Conservation (phyloP, 495 filamentous ascomycete genomes). For the Pseudoneurospora amorphoporcata region DNA sequence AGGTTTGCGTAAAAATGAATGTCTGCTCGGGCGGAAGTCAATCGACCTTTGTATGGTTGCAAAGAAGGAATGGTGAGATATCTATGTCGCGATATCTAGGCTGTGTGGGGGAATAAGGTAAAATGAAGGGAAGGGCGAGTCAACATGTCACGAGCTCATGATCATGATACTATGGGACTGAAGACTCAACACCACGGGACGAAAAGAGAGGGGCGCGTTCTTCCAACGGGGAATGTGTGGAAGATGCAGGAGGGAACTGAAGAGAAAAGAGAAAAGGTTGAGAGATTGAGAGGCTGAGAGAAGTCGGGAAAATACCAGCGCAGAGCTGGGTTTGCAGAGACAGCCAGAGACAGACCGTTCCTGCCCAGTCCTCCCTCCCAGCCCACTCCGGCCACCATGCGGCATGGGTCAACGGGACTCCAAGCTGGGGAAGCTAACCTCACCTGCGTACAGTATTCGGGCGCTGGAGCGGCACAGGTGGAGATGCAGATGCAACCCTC, state of each 20-base stretch:
- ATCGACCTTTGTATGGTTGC: not conserved
- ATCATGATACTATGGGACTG: not conserved
- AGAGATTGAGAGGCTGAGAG: not conserved
- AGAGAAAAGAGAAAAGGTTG: constrained; percentile 3
- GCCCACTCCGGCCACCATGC: not conserved
- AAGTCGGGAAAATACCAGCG: not conserved
- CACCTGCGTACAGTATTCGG: not conserved
- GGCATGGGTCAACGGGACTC: not conserved
- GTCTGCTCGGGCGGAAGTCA: not conserved
- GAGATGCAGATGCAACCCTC: not conserved
- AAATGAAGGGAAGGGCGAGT: constrained; percentile 9
- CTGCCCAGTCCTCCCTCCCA: not conserved
- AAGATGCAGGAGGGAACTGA: constrained; percentile 5
- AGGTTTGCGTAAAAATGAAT: not conserved
- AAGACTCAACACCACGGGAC: constrained; percentile 8
- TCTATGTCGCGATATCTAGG: not conserved
- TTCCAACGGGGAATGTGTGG: constrained; percentile 1
- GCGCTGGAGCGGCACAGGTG: not conserved
- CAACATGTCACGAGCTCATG: constrained; percentile 7
- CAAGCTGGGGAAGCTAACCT: not conserved
- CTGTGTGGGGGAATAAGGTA: not conserved
- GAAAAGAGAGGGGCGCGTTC: not conserved
- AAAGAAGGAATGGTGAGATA: not conserved
- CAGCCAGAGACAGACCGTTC: not conserved
- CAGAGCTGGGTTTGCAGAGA: not conserved